A percentile compares a stretch with the other conserved stretches of the same genome.
Conservation (phyloP, 2,329 filamentous ascomycete genomes). For the Aaosphaeria pasadenensis region DNA sequence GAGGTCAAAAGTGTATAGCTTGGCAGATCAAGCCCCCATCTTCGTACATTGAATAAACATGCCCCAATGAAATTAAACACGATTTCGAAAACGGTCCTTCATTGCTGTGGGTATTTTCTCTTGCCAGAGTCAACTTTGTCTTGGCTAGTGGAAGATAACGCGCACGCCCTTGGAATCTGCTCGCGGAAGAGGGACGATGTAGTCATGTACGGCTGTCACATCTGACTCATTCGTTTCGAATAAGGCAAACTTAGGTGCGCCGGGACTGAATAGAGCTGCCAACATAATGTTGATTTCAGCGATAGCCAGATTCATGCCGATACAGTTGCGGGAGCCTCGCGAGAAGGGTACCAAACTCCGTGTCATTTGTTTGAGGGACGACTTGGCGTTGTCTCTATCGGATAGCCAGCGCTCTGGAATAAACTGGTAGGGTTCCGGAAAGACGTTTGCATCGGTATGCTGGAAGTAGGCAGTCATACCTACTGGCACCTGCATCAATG, state of each 20-base stretch:
- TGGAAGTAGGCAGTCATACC: constrained; percentile 23
- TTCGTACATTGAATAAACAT: too few relatives aligned
- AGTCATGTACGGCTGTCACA: constrained; percentile 19
- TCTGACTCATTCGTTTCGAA: constrained; percentile 16
- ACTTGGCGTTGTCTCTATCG: not conserved
- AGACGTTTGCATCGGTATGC: constrained; percentile 19
- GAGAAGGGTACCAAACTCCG: constrained; percentile 15
- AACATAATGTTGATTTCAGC: constrained; percentile 21
- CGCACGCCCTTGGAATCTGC: constrained; percentile 19
- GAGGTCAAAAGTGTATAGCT: too few relatives aligned
- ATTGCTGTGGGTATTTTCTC: too few relatives aligned
- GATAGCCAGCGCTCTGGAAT: constrained; percentile 32
- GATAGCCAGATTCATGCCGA: constrained; percentile 13
- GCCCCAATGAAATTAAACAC: too few relatives aligned
- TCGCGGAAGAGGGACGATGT: constrained; percentile 20
- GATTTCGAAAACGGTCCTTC: too few relatives aligned
- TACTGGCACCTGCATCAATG: constrained; percentile 9
- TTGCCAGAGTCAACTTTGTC: too few relatives aligned
- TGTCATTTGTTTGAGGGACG: not conserved
- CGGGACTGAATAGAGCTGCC: constrained; percentile 16
- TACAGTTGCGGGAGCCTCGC: constrained; percentile 14
- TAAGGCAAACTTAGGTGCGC: constrained; percentile 14
- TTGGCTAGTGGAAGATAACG: constrained; percentile 1
- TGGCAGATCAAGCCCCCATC: too few relatives aligned
- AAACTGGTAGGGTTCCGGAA: constrained; percentile 15